phyloP scores from a whole-genome alignment of 169 alveolate species.

The Eimeria acervulina region DNA sequence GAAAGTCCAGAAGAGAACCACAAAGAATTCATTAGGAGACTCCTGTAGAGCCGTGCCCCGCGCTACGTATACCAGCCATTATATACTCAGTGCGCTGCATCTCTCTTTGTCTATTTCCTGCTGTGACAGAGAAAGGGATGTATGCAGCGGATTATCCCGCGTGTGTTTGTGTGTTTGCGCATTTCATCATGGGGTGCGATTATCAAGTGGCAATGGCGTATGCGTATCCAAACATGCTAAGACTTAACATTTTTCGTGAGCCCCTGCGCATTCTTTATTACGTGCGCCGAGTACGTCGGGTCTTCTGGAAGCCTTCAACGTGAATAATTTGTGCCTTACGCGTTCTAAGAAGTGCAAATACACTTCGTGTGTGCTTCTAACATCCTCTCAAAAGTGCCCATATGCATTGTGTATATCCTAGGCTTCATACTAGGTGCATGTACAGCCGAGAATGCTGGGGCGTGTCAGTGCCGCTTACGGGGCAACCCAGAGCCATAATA shows the following conservation, averaged over 20 bases:
- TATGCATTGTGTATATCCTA: not conserved
- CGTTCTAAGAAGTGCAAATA: not conserved
- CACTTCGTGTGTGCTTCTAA: not conserved
- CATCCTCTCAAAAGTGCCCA: not conserved
- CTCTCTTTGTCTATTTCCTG: not conserved
- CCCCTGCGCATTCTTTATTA: not conserved
- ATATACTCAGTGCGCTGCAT: not conserved
- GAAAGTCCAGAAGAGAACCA: not conserved
- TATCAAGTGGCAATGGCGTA: not conserved
- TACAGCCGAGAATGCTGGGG: not conserved
- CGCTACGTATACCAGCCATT: not conserved
- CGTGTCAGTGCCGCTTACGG: constrained; percentile 43
- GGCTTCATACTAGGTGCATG: not conserved
- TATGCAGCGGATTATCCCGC: not conserved
- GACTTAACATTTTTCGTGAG: too few relatives aligned
- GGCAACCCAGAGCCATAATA: constrained; percentile 69
- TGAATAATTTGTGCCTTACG: not conserved
- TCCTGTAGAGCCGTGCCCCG: not conserved
- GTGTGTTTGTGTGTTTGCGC: not conserved
- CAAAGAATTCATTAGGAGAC: not conserved
- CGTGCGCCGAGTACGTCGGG: not conserved
- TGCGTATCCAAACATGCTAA: not conserved
- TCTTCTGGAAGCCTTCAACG: not conserved
- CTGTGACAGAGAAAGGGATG: not conserved
- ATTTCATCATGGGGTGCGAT: not conserved